Evolutionary conservation across 305 asterid genomes (phyloP).

Genomic region (Fraxinus paxiana): DNA sequence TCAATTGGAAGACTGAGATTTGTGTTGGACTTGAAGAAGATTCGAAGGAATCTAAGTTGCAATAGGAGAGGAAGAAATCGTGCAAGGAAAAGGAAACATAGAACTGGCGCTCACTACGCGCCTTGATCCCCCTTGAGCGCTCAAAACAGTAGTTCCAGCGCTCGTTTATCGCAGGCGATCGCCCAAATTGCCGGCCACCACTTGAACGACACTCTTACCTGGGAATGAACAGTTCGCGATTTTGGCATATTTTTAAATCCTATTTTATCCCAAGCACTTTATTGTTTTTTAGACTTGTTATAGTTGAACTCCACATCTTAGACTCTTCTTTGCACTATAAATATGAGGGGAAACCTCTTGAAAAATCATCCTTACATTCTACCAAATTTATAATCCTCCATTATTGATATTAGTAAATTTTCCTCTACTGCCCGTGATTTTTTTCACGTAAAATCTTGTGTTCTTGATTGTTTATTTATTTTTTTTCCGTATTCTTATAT

Average conservation of each 20-base stretch:
- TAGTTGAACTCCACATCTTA: neutral
- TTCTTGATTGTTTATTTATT: neutral
- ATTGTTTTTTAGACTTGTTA: neutral
- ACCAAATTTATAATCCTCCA: neutral
- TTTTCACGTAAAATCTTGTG: neutral
- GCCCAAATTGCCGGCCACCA: neutral
- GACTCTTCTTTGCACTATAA: neutral
- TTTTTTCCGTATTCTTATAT: no score
- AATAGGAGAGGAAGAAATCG: neutral
- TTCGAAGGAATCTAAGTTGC: neutral
- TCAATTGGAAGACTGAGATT: neutral
- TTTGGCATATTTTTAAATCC: neutral
- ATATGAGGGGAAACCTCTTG: neutral
- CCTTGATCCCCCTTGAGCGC: neutral
- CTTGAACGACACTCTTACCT: neutral
- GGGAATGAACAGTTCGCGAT: neutral
- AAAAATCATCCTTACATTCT: neutral
- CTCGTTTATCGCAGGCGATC: neutral
- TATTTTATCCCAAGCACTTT: neutral
- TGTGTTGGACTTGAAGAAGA: neutral
- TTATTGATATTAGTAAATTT: neutral
- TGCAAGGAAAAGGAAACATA: neutral
- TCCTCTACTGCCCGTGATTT: neutral
- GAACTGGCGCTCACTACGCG: neutral
- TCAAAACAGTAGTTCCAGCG: neutral